These are phyloP conservation scores for Xylaria nigripes DNA, from an alignment of 495 filamentous ascomycete species.

Conservation along the genomic window DNA sequence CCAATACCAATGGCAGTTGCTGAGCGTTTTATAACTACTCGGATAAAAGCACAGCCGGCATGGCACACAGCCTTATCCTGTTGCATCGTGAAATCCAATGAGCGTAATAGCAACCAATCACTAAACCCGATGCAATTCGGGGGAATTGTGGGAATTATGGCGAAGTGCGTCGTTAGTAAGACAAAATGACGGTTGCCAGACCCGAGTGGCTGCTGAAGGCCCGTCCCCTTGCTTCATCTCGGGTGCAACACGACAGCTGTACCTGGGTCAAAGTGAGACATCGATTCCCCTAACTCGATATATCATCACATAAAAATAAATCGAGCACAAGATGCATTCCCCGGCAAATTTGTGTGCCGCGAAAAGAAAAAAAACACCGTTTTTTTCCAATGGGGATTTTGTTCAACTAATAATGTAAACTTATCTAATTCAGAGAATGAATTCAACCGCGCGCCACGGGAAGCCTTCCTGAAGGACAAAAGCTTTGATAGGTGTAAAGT, in stretches of 20 bases:
- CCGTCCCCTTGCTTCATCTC: not conserved
- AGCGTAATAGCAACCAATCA: not conserved
- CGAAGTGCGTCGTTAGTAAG: not conserved
- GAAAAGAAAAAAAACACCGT: not conserved
- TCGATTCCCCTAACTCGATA: not conserved
- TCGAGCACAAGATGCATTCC: not conserved
- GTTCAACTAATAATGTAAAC: too few relatives aligned
- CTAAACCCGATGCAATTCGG: not conserved
- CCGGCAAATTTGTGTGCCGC: not conserved
- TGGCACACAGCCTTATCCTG: not conserved
- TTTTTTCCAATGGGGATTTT: too few relatives aligned
- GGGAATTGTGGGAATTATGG: not conserved
- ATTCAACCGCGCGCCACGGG: too few relatives aligned
- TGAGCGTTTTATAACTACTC: not conserved
- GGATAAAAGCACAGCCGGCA: not conserved
- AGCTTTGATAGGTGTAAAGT: too few relatives aligned
- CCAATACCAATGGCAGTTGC: not conserved
- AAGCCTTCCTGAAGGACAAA: too few relatives aligned
- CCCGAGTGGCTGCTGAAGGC: constrained; percentile 1
- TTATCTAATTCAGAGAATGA: too few relatives aligned
- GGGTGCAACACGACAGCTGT: not conserved
- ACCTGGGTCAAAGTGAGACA: not conserved
- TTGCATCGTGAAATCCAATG: not conserved
- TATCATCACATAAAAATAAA: not conserved
- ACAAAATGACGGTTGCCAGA: not conserved